These are phyloP conservation scores for Flaveria ramosissima DNA, from an alignment of 129 eudicot species.

Conservation along the genomic window DNA sequence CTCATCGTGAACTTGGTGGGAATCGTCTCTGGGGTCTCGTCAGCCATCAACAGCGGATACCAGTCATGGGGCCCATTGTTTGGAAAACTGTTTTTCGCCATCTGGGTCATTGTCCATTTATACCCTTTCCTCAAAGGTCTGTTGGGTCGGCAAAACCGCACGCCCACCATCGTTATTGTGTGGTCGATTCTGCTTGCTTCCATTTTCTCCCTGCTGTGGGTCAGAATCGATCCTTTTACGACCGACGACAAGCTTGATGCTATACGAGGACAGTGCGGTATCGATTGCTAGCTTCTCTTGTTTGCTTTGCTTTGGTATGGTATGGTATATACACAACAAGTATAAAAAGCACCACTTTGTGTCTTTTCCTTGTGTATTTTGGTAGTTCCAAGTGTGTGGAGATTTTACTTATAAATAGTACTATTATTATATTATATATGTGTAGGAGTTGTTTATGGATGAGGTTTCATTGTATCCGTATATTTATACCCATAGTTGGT, in stretches of 20 bases:
- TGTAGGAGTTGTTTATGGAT: not conserved
- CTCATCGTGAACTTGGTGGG: conserved; percentile 62
- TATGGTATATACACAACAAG: conserved; percentile 30
- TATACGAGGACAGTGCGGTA: conserved; percentile 49
- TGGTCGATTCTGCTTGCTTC: conserved; percentile 78
- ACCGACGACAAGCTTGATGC: conserved; percentile 38
- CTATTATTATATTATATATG: not conserved
- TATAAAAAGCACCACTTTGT: conserved; percentile 2
- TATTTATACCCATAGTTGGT: not conserved
- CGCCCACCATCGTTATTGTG: conserved; percentile 68
- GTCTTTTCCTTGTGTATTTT: conserved; percentile 8
- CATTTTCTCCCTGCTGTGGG: conserved; percentile 70
- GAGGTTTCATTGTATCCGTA: not conserved
- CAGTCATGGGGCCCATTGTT: conserved; percentile 74
- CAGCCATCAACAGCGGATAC: conserved; percentile 66
- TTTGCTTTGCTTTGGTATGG: conserved; percentile 9
- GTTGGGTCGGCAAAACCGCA: conserved; percentile 55
- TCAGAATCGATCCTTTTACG: conserved; percentile 54
- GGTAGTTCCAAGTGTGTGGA: conserved; percentile 12
- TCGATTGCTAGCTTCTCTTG: conserved; percentile 43
- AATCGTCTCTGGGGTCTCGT: conserved; percentile 62
- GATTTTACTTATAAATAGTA: conserved; percentile 4
- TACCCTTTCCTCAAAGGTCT: conserved; percentile 73
- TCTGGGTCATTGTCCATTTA: conserved; percentile 72
- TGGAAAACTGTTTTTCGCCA: conserved; percentile 68